Evolutionary conservation across 2,329 filamentous ascomycete genomes (phyloP), one percentile per base, ranked within the genome.

Genomic region (Fusarium sp.): DNA sequence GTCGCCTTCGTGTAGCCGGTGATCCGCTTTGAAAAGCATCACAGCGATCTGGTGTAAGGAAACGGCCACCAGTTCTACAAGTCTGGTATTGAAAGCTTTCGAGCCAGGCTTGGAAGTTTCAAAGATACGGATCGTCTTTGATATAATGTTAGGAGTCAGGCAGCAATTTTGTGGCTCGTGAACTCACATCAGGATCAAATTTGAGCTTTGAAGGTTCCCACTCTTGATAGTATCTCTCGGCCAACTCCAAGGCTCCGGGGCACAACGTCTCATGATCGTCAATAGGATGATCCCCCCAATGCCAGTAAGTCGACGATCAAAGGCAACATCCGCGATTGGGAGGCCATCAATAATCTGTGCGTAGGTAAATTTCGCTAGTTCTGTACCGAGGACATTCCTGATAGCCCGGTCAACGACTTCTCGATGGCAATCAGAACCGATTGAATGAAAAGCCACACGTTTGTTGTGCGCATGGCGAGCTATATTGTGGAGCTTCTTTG

Each of bases 321-420:
- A 72, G 0, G 56, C 37, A 30, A 67, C 59, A 13, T 69, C 65
- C 1, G 41, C 62, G 10, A 46, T 57, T 0, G 72, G 71, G 0
- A 69, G 59, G 2, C 68, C 71, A 21, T 74, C 63, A 4, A 71
- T 67, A 7, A 74, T 65, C 10, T 73, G 69, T 0, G 69, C 63
- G 14, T 69, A 72, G 0, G 71, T 72, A 9, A 62, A 53, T 7
- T 59, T 50, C 1, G 69, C 66, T 1, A 61, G 5, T 5, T 56
- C 58, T 0, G 61, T 73, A 0, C 59, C 50, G 1, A 73, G 45
- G 6, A 61, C 46, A 23, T 63, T 65, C 0, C 14, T 56, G 14
- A 66, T 59, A 4, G 56, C 68, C 8, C 21, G 42, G 28, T 41
- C 40, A 0, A 72, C 40, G 1, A 12, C 16, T 3, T 40, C 7